phyloP scores from a whole-genome alignment of 305 asterid genomes.

The Fraxinus baroniana region DNA sequence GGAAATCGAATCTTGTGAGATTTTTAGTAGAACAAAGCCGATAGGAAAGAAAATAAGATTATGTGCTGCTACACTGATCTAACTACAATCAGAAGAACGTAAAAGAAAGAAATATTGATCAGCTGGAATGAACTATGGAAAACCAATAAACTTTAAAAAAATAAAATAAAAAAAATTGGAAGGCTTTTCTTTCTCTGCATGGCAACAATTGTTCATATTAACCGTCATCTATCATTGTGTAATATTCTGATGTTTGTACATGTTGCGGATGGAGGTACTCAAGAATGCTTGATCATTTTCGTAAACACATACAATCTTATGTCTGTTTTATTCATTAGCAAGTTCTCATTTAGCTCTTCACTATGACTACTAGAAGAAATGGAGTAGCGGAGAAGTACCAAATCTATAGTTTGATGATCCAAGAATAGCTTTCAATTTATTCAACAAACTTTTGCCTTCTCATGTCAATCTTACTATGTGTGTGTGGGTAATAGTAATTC shows the following conservation, averaged over 20 bases:
- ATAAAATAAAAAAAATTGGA: neutral
- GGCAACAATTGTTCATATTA: neutral
- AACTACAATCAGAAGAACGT: neutral
- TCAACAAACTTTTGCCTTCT: neutral
- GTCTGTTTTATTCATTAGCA: neutral
- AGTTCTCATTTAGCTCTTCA: neutral
- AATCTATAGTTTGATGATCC: neutral
- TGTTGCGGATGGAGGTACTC: neutral
- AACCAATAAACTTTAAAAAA: neutral
- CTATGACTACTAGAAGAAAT: neutral
- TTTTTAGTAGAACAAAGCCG: neutral
- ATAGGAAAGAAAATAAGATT: neutral
- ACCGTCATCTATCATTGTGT: neutral
- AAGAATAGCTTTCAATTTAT: neutral
- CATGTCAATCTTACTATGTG: neutral
- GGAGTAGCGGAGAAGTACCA: neutral
- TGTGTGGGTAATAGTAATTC: neutral
- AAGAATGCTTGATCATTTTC: neutral
- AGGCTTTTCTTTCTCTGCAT: neutral
- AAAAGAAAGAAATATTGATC: neutral
- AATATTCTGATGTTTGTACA: neutral
- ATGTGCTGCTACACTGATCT: neutral
- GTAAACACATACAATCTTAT: neutral
- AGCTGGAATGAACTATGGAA: neutral
- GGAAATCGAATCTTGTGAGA: neutral